Conservation (phyloP, 371 early-diverging fungal species). For the Actinomucor elegans region DNA sequence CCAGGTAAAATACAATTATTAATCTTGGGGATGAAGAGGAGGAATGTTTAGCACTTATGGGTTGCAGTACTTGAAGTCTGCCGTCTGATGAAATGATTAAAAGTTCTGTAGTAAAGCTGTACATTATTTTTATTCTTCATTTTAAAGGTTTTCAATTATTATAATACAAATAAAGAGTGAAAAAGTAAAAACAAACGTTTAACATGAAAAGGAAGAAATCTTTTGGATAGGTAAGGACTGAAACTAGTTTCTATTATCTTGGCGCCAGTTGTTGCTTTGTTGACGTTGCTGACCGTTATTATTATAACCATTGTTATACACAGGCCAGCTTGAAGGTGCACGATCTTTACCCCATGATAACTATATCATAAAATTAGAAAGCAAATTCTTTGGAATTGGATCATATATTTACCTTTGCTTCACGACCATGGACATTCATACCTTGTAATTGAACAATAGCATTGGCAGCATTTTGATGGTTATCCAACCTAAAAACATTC, state of each 20-base stretch:
- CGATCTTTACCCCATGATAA: constrained; percentile 91
- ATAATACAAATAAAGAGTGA: too few species aligned
- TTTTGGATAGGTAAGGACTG: too few species aligned
- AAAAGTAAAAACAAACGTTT: too few species aligned
- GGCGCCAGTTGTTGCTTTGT: constrained; percentile 18
- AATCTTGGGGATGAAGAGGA: too few species aligned
- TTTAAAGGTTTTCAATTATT: too few species aligned
- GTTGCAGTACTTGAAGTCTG: too few species aligned
- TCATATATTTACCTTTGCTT: constrained; percentile 46
- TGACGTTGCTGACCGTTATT: constrained; percentile 13
- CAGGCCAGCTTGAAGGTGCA: constrained; percentile 23
- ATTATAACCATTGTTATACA: constrained; percentile 5
- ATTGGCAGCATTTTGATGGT: constrained; percentile 86
- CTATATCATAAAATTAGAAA: constrained; percentile 7
- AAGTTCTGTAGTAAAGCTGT: too few species aligned
- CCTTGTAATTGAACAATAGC: constrained; percentile 85
- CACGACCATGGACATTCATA: constrained; percentile 69
- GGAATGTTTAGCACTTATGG: too few species aligned
- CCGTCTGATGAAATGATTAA: too few species aligned
- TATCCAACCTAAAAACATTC: constrained; percentile 66
- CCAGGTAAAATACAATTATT: too few species aligned
- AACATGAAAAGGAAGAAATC: too few species aligned
- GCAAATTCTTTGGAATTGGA: not conserved
- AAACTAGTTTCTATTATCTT: constrained; percentile 12
- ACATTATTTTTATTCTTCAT: too few species aligned